Evolutionary conservation across 2,329 filamentous ascomycete genomes (phyloP), one percentile per base, ranked within the genome.

Genomic region (Cladobotryum mycophilum): DNA sequence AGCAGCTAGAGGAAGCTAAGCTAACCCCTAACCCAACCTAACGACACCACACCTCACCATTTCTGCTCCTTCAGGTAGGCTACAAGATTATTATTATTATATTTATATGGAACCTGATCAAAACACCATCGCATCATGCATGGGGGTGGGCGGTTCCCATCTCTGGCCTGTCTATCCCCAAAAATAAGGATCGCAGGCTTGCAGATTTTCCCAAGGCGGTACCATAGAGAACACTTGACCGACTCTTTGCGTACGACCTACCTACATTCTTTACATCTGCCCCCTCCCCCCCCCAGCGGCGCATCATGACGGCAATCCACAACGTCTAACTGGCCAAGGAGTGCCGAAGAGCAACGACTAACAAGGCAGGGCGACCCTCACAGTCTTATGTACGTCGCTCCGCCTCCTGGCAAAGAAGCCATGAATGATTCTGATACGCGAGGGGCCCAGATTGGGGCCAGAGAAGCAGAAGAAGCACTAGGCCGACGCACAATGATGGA

Each of bases 401-500:
- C 25, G 25, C 25, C 25, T 30, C 25, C 25, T 30, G 25, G 25
- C 25, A 7, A 7, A 30, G 25, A 30, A 11, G 25, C 25, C 25
- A 30, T 30, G 35, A 22, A 30, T 30, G 35, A 22, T 34, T 40
- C 40, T 48, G 45, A 48, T 48, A 48, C 49, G 45, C 25, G 45
- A 48, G 18, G 20, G 20, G 20, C 20, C 5, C 20, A 20, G 20
- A 20, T n/a, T n/a, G 20, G 20, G 6, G 25, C 25, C 25, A 30
- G 36, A 42, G 35, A 20, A 33, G 34, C 44, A 41, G 38, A 33
- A 44, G 25, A 37, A 35, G 38, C 42, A 11, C 43, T 35, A 40
- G 20, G 43, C 45, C 44, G 35, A 53, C 42, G 52, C 52, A 53
- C 44, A 51, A 51, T 53, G 52, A 53, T 53, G 52, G 48, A 47